Evolutionary conservation across 345 rosid genomes (phyloP), one percentile per base, ranked within the genome.

Genomic region (Lepidium didymum): DNA sequence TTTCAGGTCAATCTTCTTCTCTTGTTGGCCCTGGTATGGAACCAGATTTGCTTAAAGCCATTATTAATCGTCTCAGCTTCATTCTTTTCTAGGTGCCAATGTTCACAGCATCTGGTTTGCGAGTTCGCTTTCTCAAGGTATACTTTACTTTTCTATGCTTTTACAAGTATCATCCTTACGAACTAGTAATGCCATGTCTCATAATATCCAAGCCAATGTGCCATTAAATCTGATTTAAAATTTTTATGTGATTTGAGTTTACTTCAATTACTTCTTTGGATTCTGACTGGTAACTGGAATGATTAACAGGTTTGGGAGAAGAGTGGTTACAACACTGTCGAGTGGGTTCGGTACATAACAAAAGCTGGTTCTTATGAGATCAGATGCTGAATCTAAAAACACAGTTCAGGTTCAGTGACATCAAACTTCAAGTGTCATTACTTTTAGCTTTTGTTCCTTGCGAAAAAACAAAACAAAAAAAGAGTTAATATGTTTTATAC

Each of bases 291-390:
- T 68, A 18, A 38, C 3, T 0, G 14, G 46, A 65, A 52, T 72
- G 50, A 15, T 73, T 21, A 67, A 59, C 77, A 95, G 99, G 98
- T 95, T 9, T 95, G 99, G 99, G 98, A 95, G 81, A 91, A 95
- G 87, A 95, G 96, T 41, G 99, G 99, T 23, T 91, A 91, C 81
- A 95, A 85, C 83, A 95, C 99, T 0, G 96, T 95, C 7, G 98
- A 95, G 74, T 91, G 99, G 98, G 99, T 89, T 69, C 90, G 98
- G 10, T 89, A 95, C 67, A 95, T 95, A 29, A 91, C 97, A 6
- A 95, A 91, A 76, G 99, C 98, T 0, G 99, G 99, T 14, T 91
- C 99, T 2, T 95, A 89, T 8, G 99, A 95, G 90, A 81, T 95
- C 77, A 87, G 99, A 82, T 86, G 96, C 89, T 91, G 70, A 75